A percentile compares a stretch with the other conserved stretches of the same genome.
Evolutionary conservation across 2,329 filamentous ascomycete genomes (phyloP).

Genomic region (Coniella vitis): DNA sequence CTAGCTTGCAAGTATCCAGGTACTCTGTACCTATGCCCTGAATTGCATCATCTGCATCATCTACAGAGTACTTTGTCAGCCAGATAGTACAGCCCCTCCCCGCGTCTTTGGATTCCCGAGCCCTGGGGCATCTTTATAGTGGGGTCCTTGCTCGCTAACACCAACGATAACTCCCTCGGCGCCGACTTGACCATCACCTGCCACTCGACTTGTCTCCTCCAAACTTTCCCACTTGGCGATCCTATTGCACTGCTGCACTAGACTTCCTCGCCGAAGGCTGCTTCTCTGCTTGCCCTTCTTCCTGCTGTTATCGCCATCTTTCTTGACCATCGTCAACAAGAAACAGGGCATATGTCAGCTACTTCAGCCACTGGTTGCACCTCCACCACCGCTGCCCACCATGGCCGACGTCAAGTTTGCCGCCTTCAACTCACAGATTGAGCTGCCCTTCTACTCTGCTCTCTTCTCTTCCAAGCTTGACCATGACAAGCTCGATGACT

Average conservation of each 20-base stretch:
- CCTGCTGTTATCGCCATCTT: too few relatives aligned
- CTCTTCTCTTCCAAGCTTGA: conserved; percentile 93
- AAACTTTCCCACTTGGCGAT: neutral
- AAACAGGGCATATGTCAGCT: neutral
- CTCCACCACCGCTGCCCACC: conserved; percentile 21
- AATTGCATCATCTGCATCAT: too few relatives aligned
- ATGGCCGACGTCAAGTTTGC: conserved; percentile 64
- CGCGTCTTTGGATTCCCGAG: too few relatives aligned
- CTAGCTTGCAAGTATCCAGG: too few relatives aligned
- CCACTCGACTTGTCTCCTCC: neutral
- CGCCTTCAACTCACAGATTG: conserved; percentile 88
- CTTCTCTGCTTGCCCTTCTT: too few relatives aligned
- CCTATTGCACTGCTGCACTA: neutral
- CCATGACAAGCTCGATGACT: conserved; percentile 94
- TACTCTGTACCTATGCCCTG: too few relatives aligned
- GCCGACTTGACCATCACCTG: neutral
- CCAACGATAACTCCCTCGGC: too few relatives aligned
- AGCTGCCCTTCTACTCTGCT: conserved; percentile 88
- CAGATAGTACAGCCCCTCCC: too few relatives aligned
- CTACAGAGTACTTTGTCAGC: too few relatives aligned
- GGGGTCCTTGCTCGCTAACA: neutral
- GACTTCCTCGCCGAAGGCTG: too few relatives aligned
- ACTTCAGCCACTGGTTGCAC: neutral
- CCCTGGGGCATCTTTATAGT: too few relatives aligned
- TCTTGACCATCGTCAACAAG: too few relatives aligned